Conservation (phyloP, 345 rosid genomes). For the Euphorbia peplus region DNA sequence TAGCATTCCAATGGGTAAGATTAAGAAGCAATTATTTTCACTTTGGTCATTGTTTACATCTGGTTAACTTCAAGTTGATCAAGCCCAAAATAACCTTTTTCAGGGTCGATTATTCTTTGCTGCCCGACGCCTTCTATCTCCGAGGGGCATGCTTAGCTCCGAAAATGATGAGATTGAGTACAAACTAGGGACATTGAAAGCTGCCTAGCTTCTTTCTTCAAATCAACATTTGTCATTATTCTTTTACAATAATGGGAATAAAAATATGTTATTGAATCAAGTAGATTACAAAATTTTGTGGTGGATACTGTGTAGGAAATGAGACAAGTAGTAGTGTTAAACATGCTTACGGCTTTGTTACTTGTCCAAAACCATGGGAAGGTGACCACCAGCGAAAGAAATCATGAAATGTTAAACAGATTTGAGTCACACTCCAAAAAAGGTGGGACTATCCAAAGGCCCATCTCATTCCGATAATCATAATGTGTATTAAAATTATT, state of each 20-base stretch:
- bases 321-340: neutral
- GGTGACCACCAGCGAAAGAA: neutral
- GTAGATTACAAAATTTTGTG: neutral
- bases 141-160: constrained; percentile 32
- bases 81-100: neutral
- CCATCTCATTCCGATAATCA: too few relatives aligned
- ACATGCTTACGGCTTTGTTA: neutral
- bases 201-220: constrained; percentile 23
- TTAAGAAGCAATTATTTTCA: neutral
- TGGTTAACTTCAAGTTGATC: neutral
- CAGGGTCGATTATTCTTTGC: constrained; percentile 25
- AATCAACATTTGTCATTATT: neutral
- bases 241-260: neutral
- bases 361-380: neutral
- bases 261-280: neutral
- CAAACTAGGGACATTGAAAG: constrained; percentile 29
- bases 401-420: neutral
- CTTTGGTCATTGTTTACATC: neutral
- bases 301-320: neutral
- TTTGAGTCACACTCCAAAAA: too few relatives aligned
- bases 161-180: constrained; percentile 21
- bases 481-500: too few relatives aligned
- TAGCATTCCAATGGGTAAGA: constrained; percentile 26
- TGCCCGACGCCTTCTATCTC: constrained; percentile 16
- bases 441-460: too few relatives aligned